Percentiles rank a stretch among this genome's conserved stretches.
phyloP scores from a whole-genome alignment of 192 early-diverging fungal species.

The Dissophora globulifera region DNA sequence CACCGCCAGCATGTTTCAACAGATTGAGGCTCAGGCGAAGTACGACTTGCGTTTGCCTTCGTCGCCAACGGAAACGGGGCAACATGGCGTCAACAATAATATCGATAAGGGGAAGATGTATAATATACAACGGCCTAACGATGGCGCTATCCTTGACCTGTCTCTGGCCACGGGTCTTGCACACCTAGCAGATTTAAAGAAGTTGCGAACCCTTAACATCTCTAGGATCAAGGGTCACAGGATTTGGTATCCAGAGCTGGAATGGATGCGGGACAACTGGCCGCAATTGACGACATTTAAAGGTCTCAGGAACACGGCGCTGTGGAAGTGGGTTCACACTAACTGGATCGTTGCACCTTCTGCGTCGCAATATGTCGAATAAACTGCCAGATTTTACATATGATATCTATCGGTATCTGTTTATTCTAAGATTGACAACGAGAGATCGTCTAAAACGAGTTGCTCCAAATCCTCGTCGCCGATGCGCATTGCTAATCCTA shows the following conservation, averaged over 20 bases:
- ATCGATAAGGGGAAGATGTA: no score
- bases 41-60: no score
- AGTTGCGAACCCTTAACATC: neutral
- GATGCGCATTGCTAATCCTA: conserved; percentile 12
- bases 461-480: conserved; percentile 14
- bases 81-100: no score
- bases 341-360: no score
- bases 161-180: conserved; percentile 4
- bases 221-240: conserved; percentile 4
- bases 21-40: no score
- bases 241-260: neutral
- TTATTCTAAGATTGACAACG: no score
- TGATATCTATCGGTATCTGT: no score
- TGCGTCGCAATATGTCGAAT: no score
- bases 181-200: neutral
- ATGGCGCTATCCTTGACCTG: conserved; percentile 2
- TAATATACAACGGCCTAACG: no score
- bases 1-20: no score
- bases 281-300: conserved; percentile 1
- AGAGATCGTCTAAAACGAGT: neutral
- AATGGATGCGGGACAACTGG: conserved; percentile 18
- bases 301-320: neutral
- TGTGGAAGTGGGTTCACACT: neutral
- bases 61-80: no score
- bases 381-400: no score